Percentiles rank a stretch among this genome's conserved stretches.
These are phyloP conservation scores for Aspergillus thermomutatus DNA, from an alignment of 2,329 filamentous ascomycete species.

Conservation along the genomic window DNA sequence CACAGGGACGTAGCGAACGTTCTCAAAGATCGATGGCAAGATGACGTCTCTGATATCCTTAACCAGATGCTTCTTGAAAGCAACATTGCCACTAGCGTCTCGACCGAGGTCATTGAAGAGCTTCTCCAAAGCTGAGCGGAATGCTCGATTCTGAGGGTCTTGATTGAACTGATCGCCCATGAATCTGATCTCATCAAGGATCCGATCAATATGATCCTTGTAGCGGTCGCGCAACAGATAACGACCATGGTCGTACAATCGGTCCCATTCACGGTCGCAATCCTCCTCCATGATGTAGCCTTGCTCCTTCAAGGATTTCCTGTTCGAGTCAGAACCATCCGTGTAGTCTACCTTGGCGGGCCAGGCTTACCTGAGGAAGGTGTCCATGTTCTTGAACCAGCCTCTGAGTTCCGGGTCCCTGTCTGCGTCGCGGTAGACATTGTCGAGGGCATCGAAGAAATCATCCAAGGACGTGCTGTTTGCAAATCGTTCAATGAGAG, in stretches of 20 bases:
- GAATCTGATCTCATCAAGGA: constrained; percentile 89
- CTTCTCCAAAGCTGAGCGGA: constrained; percentile 72
- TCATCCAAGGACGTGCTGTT: constrained; percentile 89
- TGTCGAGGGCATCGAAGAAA: constrained; percentile 77
- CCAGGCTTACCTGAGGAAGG: constrained; percentile 59
- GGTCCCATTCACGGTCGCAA: constrained; percentile 77
- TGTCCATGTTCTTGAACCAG: constrained; percentile 81
- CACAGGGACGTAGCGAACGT: constrained; percentile 83
- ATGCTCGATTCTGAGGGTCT: constrained; percentile 80
- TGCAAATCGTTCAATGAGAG: constrained; percentile 88
- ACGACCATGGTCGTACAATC: constrained; percentile 78
- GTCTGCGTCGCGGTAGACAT: constrained; percentile 84
- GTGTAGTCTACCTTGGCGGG: background rate
- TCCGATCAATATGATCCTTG: constrained; percentile 75
- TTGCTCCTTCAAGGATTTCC: constrained; percentile 80
- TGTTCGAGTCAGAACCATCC: constrained; percentile 14
- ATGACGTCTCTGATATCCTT: constrained; percentile 88
- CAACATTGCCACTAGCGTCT: constrained; percentile 75
- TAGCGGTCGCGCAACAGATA: constrained; percentile 89
- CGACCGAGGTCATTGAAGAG: constrained; percentile 88
- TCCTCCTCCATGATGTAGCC: constrained; percentile 84
- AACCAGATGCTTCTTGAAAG: constrained; percentile 88
- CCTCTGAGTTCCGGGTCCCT: constrained; percentile 77
- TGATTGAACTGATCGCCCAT: constrained; percentile 83
- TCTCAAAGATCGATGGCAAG: constrained; percentile 76